These are phyloP conservation scores for Ormosia emarginata DNA, from an alignment of 306 rosid species.

Conservation along the genomic window DNA sequence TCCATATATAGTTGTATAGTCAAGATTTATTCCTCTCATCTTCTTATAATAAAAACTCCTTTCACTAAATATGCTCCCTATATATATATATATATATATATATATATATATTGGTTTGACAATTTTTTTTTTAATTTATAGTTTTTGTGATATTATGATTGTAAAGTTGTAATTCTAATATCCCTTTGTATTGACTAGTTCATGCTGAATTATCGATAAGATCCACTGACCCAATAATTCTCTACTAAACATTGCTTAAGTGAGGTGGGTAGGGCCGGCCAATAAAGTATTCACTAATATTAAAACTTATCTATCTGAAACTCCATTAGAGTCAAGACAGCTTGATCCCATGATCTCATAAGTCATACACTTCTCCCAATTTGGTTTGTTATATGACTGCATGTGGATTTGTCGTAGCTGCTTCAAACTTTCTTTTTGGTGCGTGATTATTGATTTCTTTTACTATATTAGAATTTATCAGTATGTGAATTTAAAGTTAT, in stretches of 20 bases:
- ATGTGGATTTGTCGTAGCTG: neutral
- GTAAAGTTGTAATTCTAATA: too few relatives aligned
- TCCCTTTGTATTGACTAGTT: neutral
- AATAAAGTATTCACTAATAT: neutral
- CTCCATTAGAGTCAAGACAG: neutral
- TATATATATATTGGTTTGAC: too few relatives aligned
- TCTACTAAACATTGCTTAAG: neutral
- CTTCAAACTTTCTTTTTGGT: neutral
- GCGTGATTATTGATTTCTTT: neutral
- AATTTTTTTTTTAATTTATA: too few relatives aligned
- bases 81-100: too few relatives aligned
- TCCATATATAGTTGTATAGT: too few relatives aligned
- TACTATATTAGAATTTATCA: neutral
- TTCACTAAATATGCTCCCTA: too few relatives aligned
- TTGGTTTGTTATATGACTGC: neutral
- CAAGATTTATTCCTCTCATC: too few relatives aligned
- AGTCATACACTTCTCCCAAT: neutral
- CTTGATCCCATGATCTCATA: neutral
- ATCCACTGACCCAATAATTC: neutral
- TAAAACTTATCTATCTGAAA: neutral
- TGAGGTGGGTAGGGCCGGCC: neutral
- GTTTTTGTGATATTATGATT: too few relatives aligned
- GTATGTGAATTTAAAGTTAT: neutral
- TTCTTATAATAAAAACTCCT: too few relatives aligned
- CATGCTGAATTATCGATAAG: neutral